Conservation (phyloP, 805 yeast genomes). For the Teunomyces funiuensis region DNA sequence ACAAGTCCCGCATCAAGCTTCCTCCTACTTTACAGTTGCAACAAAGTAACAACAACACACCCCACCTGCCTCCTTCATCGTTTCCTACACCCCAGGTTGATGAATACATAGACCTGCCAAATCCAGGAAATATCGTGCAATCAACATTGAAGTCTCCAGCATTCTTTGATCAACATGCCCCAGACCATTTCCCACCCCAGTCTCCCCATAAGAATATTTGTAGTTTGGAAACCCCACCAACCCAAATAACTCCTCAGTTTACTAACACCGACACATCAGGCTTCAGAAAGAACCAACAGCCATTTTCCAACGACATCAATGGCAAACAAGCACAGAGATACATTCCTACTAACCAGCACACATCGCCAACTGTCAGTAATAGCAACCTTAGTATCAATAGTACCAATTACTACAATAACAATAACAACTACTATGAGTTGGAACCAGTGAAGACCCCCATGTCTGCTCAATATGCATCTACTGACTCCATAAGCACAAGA, state of each 20-base stretch:
- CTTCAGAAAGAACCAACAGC: constrained; percentile 3
- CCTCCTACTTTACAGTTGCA: constrained; percentile 29
- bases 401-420: not conserved
- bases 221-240: constrained; percentile 9
- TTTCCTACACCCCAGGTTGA: not conserved
- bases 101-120: not conserved
- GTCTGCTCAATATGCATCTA: not conserved
- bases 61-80: not conserved
- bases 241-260: constrained; percentile 9
- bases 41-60: constrained; percentile 5
- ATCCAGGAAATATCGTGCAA: not conserved
- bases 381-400: constrained; percentile 4
- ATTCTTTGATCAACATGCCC: not conserved
- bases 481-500: constrained; percentile 1
- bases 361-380: constrained; percentile 1
- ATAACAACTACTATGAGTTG: not conserved
- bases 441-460: constrained; percentile 8
- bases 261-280: not conserved
- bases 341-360: not conserved
- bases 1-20: constrained; percentile 33
- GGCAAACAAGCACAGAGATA: not conserved
- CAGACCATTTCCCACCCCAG: constrained; percentile 3
- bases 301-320: not conserved
- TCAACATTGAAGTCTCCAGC: constrained; percentile 8
- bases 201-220: constrained; percentile 4